Evolutionary conservation across 345 rosid genomes (phyloP).

Genomic region (Salix dunnii): DNA sequence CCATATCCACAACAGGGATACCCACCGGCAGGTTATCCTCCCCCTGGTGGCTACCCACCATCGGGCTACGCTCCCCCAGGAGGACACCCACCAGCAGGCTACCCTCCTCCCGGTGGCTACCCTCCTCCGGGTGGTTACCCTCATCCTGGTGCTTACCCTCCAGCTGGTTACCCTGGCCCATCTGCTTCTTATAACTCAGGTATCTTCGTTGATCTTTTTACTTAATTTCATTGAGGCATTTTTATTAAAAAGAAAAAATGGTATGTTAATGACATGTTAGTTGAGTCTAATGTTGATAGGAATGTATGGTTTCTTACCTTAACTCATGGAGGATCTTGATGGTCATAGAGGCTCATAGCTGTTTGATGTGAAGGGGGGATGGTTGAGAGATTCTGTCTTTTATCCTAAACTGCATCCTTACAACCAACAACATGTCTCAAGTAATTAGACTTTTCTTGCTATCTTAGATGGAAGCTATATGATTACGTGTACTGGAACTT

Average conservation of each 20-base stretch:
- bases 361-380: too few species aligned
- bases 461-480: not conserved
- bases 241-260: too few species aligned
- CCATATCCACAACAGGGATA: constrained; percentile 34
- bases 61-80: constrained; percentile 22
- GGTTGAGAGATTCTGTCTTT: too few species aligned
- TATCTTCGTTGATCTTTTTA: constrained; percentile 1
- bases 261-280: not conserved
- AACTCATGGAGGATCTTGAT: not conserved
- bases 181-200: constrained; percentile 32
- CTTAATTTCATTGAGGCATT: not conserved
- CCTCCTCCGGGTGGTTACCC: constrained; percentile 46
- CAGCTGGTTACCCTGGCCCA: constrained; percentile 51
- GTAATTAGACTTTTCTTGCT: too few species aligned
- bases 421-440: too few species aligned
- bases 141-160: constrained; percentile 24
- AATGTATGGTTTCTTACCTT: not conserved
- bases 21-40: constrained; percentile 42
- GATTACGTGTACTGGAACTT: not conserved
- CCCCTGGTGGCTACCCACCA: constrained; percentile 41
- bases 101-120: constrained; percentile 48
- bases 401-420: too few species aligned
- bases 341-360: not conserved
- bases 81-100: constrained; percentile 18
- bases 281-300: not conserved